Percentiles rank a stretch among this genome's conserved stretches.
phyloP scores from a whole-genome alignment of 1,284 basidiomycete genomes.

The Trichosporon inkin region DNA sequence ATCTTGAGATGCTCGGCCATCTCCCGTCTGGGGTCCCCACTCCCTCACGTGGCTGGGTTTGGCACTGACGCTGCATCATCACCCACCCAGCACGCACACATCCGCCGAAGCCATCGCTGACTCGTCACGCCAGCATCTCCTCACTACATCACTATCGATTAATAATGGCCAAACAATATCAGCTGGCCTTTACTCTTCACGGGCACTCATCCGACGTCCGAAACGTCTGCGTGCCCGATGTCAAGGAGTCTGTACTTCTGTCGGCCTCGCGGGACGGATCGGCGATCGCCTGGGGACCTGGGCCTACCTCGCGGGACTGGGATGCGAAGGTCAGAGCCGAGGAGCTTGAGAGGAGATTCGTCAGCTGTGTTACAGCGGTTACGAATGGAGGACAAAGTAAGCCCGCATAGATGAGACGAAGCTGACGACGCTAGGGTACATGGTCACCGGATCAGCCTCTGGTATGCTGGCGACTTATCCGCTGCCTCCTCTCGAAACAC shows the following conservation, averaged over 20 bases:
- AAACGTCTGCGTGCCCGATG: slow-evolving; percentile 30
- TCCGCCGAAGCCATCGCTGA: background rate
- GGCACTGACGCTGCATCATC: background rate
- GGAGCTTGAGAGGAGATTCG: slow-evolving; percentile 65
- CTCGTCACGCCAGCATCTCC: slow-evolving; percentile 5
- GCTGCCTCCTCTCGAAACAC: slow-evolving; percentile 29
- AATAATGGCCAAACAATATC: slow-evolving; percentile 54
- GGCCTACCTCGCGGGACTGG: slow-evolving; percentile 57
- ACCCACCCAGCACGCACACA: background rate
- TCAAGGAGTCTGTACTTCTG: slow-evolving; percentile 55
- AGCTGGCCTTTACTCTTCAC: slow-evolving; percentile 70
- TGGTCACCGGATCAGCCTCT: slow-evolving; percentile 79
- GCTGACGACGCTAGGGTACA: slow-evolving; percentile 60
- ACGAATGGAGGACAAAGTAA: slow-evolving; percentile 40
- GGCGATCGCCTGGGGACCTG: slow-evolving; percentile 74
- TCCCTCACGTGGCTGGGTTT: background rate
- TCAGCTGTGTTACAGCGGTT: slow-evolving; percentile 52
- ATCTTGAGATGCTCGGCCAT: too few relatives aligned
- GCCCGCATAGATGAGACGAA: slow-evolving; percentile 11
- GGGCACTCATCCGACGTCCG: slow-evolving; percentile 50
- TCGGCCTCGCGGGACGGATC: slow-evolving; percentile 87
- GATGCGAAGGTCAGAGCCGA: slow-evolving; percentile 75
- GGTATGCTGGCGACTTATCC: slow-evolving; percentile 73
- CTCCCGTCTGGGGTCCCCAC: background rate
- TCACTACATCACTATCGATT: too few relatives aligned